Evolutionary conservation across 768 basidiomycete genomes (phyloP).

Genomic region (Inosperma sp.): DNA sequence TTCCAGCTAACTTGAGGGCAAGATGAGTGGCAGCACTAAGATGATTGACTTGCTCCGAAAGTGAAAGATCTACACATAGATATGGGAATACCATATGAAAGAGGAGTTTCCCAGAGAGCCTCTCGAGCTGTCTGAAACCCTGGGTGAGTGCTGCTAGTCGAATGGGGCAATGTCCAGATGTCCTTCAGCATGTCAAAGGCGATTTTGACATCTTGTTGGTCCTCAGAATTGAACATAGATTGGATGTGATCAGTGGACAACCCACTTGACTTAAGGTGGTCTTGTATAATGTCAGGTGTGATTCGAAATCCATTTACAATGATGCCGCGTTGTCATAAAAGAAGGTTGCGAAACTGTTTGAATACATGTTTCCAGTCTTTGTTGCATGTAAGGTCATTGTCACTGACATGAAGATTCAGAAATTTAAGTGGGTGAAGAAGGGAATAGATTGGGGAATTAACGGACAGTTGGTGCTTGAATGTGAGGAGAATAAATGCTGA

Average conservation of each 20-base stretch:
- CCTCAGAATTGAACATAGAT: conserved; percentile 20
- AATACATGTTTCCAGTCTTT: conserved; percentile 33
- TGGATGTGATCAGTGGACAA: conserved; percentile 18
- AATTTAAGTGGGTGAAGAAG: conserved; percentile 19
- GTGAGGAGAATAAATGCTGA: conserved; percentile 19
- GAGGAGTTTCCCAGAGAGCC: conserved; percentile 9
- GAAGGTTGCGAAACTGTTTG: conserved; percentile 23
- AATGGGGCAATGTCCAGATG: conserved; percentile 18
- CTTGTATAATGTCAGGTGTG: conserved; percentile 19
- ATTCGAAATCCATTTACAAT: conserved; percentile 15
- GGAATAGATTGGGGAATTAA: conserved; percentile 16
- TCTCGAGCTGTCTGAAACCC: conserved; percentile 12
- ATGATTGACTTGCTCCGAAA: conserved; percentile 22
- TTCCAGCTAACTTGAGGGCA: conserved; percentile 6
- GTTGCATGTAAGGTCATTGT: conserved; percentile 28
- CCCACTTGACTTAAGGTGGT: conserved; percentile 16
- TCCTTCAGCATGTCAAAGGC: conserved; percentile 21
- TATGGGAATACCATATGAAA: conserved; percentile 23
- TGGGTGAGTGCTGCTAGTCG: conserved; percentile 1
- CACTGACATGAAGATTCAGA: conserved; percentile 24
- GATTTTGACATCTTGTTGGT: conserved; percentile 26
- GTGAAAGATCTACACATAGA: conserved; percentile 18
- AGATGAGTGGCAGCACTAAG: conserved; percentile 24
- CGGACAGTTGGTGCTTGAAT: conserved; percentile 9
- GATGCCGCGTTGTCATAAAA: conserved; percentile 23